A percentile compares a stretch with the other conserved stretches of the same genome.
phyloP scores from a whole-genome alignment of 1,284 basidiomycete genomes.

The Trichosporon coremiiforme region DNA sequence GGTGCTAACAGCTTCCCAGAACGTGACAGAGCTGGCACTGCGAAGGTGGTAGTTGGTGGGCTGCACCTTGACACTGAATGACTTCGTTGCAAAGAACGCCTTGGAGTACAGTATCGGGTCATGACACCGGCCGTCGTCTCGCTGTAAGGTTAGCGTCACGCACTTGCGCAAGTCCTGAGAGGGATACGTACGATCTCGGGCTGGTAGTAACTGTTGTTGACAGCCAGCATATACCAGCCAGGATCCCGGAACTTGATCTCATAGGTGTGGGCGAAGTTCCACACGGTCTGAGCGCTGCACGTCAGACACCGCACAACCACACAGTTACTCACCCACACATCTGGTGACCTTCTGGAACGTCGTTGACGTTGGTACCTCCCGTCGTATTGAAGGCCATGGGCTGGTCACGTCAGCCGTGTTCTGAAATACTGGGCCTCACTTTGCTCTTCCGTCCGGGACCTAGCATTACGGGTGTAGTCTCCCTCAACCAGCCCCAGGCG shows the following conservation, averaged over 20 bases:
- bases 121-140: constrained; percentile 40
- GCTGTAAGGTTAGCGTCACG: constrained; percentile 17
- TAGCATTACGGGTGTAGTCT: constrained; percentile 37
- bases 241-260: constrained; percentile 44
- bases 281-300: constrained; percentile 14
- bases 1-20: constrained; percentile 42
- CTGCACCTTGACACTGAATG: constrained; percentile 13
- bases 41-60: constrained; percentile 28
- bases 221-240: constrained; percentile 53
- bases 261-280: constrained; percentile 40
- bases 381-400: constrained; percentile 41
- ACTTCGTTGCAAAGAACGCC: constrained; percentile 51
- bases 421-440: not conserved
- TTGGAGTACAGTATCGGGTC: constrained; percentile 38
- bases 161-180: not conserved
- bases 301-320: not conserved
- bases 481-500: constrained; percentile 49
- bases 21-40: constrained; percentile 35
- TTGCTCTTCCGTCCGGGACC: not conserved
- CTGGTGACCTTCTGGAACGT: constrained; percentile 30
- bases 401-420: constrained; percentile 30
- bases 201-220: constrained; percentile 50
- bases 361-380: constrained; percentile 37
- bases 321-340: constrained; percentile 47
- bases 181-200: constrained; percentile 18